Base-by-base conservation (phyloP, 2,329 filamentous ascomycete species). In the Coniochaeta prunicola region DNA sequence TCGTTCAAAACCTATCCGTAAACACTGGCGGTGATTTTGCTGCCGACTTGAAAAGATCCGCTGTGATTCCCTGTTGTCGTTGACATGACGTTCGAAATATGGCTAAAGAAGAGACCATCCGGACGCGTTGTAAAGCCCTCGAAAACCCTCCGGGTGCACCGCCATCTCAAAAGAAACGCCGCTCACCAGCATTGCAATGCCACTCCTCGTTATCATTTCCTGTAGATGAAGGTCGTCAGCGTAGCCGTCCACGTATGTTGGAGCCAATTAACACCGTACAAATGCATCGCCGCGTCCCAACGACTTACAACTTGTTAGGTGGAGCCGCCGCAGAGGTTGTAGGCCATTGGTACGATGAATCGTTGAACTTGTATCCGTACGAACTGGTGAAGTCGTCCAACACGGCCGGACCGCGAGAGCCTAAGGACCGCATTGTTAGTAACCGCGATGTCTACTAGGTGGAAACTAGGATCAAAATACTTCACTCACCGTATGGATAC, bases 321-420 rank as follows among this genome's bases (percentile, higher is more conserved):
- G 77, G 77, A 45, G 73, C 69, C 59, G 82, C 79, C 34, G 85
- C 84, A 63, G 86, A 86, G 60, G 89, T 91, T 60, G 90, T 89
- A 36, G 91, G 91, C 92, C 92, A 97, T 77, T 96, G 91, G 79
- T 96, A 96, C 59, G 92, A 92, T 66, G 92, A 90, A 62, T 99
- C 94, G 72, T 90, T 96, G 81, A 99, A 99, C 77, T 96, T 97
- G 83, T 99, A 99, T 64, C 94, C 94, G 73, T 96, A 99, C 6
- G 92, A 96, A 42, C 92, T 89, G 33, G 93, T 97, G 79, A 99
- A 99, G 78, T 99, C 94, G 68, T 99, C 94, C 59, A 99, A 84
- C 38, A 99, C 93, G 58, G 92, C 90, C 30, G 96, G 96, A 61
- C 96, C 94, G 69, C 96, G 93, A 61, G 94, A 99, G 66, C 94